Evolutionary conservation across 331 rosid genomes (phyloP).

Genomic region (Saraca asoca): DNA sequence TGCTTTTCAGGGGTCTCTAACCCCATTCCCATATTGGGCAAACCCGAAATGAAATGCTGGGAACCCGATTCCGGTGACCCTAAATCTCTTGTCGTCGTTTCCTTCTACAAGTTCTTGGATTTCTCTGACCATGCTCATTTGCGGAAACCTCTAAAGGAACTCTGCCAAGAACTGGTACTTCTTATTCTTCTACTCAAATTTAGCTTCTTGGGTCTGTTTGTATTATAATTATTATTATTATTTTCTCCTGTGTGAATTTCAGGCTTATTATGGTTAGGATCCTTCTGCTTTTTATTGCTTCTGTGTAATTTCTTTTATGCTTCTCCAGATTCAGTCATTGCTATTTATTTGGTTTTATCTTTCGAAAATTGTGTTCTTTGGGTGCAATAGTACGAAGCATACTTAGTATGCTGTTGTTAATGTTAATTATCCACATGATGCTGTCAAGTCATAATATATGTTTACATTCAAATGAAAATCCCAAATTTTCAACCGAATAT

Average conservation of each 20-base stretch:
- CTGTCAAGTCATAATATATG: no score
- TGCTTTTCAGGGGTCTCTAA: constrained; percentile 39
- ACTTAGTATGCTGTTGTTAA: background rate
- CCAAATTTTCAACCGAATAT: no score
- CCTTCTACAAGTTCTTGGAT: constrained; percentile 88
- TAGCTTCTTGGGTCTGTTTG: no score
- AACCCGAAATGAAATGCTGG: constrained; percentile 7
- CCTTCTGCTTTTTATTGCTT: background rate
- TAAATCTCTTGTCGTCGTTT: constrained; percentile 66
- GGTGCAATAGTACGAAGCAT: no score
- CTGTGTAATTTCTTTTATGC: background rate
- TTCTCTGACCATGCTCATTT: constrained; percentile 69
- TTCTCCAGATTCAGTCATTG: background rate
- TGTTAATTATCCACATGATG: background rate
- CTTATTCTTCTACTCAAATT: background rate
- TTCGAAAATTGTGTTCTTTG: background rate
- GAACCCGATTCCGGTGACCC: constrained; percentile 29
- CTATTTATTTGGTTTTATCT: background rate
- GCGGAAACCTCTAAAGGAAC: constrained; percentile 72
- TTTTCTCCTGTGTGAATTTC: no score
- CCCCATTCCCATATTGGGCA: constrained; percentile 32
- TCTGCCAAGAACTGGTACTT: constrained; percentile 78
- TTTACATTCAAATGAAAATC: background rate
- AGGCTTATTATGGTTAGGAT: background rate
- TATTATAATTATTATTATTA: no score